Evolutionary conservation across 83 land plant species (phyloP), one percentile per base, ranked within the genome.

Genomic region (Picea abies): DNA sequence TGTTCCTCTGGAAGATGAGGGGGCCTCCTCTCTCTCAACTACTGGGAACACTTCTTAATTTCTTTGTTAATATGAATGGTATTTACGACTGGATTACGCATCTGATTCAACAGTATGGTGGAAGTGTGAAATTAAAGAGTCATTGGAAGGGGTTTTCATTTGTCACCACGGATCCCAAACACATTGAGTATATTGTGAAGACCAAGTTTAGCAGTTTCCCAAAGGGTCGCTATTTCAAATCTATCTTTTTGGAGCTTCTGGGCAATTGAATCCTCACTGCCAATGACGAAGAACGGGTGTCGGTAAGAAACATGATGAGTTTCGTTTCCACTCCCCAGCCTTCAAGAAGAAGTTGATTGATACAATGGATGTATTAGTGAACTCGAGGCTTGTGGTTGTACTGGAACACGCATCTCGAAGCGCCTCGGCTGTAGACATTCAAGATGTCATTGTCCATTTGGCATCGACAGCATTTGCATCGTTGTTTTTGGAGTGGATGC

Each of bases 231-330:
- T 41, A 35, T 19, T 82, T 76, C 81, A 56, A 63, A 23, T 66
- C 65, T 16, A 39, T 79, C 35, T 82, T 86, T 17, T 44, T 70
- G 20, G 89, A 87, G 63, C 60, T 85, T 19, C 84, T 87, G 32
- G 89, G 89, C 63, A 61, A 86, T 26, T 88, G 88, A 16, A 87
- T 87, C 79, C 86, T 87, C 82, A 85, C 82, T 72, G 61, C 62
- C 49, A 84, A 87, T 16, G 84, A 81, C 39, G 68, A 82, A 35
- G 17, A 61, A 20, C 85, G 89, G 89, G 58, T 19, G 23, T 9
- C 20, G 16, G 81, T 61, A 44, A 22, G 86, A 25, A 76, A 82
- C 60, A 25, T 11, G n/a, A 63, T 78, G 29, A 75, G 80, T 56
- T 41, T 63, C 5, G 23, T 63, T 32, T 78, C 44, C 61, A 79